These are phyloP conservation scores for Phytophthora ohioensis DNA, from an alignment of 352 stramenopile genomes.

Conservation along the genomic window DNA sequence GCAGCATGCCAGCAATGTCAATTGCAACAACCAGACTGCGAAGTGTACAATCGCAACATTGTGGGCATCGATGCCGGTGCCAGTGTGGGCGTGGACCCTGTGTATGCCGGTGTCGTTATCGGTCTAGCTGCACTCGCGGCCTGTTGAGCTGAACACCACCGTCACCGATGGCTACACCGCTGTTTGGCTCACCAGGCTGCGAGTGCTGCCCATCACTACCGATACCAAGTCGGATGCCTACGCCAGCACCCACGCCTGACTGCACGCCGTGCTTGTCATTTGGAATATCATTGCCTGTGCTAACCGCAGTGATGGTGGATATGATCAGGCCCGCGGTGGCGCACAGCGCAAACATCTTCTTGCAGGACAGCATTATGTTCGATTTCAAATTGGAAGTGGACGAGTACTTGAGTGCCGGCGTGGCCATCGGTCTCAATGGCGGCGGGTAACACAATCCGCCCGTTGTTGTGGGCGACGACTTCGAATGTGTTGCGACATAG, in stretches of 20 bases:
- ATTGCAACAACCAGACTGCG: too few relatives aligned
- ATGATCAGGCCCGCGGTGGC: constrained; percentile 38
- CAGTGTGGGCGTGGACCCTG: too few relatives aligned
- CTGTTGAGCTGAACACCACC: not conserved
- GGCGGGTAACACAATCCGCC: too few relatives aligned
- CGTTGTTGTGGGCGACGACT: too few relatives aligned
- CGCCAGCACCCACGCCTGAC: constrained; percentile 13
- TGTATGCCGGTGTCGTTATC: too few relatives aligned
- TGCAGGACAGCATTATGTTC: constrained; percentile 40
- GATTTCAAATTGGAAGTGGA: constrained; percentile 15
- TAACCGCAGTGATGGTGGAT: constrained; percentile 30
- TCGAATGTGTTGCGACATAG: too few relatives aligned
- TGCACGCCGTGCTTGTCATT: constrained; percentile 36
- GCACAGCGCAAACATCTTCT: constrained; percentile 41
- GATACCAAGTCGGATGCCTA: constrained; percentile 12
- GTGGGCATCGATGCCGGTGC: too few relatives aligned
- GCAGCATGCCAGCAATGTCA: too few relatives aligned
- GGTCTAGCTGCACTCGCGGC: too few relatives aligned
- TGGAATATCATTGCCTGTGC: constrained; percentile 7
- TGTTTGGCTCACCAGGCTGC: constrained; percentile 6
- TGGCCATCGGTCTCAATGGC: too few relatives aligned
- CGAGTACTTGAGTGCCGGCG: not conserved
- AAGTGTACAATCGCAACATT: too few relatives aligned
- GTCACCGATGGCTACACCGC: not conserved
- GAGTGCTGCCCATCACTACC: constrained; percentile 2